These are phyloP conservation scores for Cladorrhinum sp. DNA, from an alignment of 2,329 filamentous ascomycete genomes.

Conservation along the genomic window DNA sequence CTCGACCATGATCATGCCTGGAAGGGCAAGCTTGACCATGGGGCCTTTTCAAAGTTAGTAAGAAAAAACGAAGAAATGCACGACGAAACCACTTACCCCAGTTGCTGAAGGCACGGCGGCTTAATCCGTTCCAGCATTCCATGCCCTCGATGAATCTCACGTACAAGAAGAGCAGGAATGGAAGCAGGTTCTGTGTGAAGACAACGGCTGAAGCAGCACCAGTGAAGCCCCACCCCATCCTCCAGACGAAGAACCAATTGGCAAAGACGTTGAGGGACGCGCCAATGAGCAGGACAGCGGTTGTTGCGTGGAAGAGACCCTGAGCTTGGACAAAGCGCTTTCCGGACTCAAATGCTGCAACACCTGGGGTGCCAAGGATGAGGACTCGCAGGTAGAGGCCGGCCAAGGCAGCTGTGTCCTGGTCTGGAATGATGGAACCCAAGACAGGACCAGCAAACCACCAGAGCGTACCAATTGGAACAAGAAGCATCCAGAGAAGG, in stretches of 20 bases:
- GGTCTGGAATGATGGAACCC: constrained; percentile 63
- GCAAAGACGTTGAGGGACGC: constrained; percentile 73
- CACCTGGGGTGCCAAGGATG: constrained; percentile 69
- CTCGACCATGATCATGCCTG: constrained; percentile 70
- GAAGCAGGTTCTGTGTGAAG: constrained; percentile 74
- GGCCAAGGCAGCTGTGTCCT: constrained; percentile 66
- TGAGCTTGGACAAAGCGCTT: constrained; percentile 82
- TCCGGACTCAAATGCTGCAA: constrained; percentile 70
- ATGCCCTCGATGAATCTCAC: constrained; percentile 69
- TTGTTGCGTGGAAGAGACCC: constrained; percentile 72
- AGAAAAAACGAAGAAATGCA: not conserved
- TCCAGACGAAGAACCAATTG: constrained; percentile 79
- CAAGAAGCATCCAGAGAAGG: constrained; percentile 68
- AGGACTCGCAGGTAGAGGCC: constrained; percentile 70
- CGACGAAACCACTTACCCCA: constrained; percentile 30
- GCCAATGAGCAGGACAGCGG: constrained; percentile 71
- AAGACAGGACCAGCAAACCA: constrained; percentile 63
- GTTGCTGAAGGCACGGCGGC: constrained; percentile 37
- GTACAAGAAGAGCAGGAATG: constrained; percentile 73
- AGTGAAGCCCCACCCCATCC: constrained; percentile 64
- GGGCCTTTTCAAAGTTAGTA: constrained; percentile 41
- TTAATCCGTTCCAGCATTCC: constrained; percentile 84
- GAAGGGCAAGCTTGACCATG: constrained; percentile 70
- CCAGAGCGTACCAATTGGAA: constrained; percentile 71
- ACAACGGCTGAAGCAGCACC: constrained; percentile 80